phyloP scores from a whole-genome alignment of 2,329 filamentous ascomycete species.

The Paradendryphiella salina region DNA sequence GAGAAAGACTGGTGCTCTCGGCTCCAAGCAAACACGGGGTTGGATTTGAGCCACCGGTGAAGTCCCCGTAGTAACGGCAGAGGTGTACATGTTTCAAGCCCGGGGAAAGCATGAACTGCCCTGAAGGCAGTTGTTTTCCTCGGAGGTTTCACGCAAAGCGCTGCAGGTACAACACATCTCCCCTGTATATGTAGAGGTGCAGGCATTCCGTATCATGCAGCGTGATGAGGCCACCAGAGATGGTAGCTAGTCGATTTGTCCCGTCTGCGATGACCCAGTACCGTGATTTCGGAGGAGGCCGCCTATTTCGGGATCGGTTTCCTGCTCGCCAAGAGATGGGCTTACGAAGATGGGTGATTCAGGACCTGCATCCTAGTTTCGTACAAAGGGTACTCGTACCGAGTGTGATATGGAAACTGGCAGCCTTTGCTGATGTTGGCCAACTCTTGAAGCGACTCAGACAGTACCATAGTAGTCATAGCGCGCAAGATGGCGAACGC shows the following conservation, averaged over 20 bases:
- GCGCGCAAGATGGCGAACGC: background rate
- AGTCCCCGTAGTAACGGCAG: slow-evolving; percentile 1
- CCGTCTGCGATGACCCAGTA: background rate
- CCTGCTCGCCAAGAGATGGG: background rate
- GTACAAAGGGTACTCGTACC: background rate
- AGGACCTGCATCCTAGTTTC: background rate
- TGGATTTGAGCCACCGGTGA: slow-evolving; percentile 6
- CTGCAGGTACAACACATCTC: background rate
- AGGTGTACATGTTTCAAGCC: background rate
- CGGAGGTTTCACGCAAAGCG: slow-evolving; percentile 1
- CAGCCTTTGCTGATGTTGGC: too few relatives aligned
- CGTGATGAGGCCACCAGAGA: background rate
- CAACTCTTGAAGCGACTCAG: too few relatives aligned
- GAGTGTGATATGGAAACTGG: background rate
- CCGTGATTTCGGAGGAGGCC: slow-evolving; percentile 3
- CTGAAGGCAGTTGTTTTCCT: background rate
- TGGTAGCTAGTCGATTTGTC: background rate
- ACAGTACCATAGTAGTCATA: background rate
- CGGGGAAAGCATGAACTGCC: background rate
- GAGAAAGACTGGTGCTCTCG: background rate
- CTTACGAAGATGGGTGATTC: background rate
- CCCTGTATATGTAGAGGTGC: background rate
- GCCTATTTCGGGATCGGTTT: background rate
- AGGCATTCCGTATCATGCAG: background rate
- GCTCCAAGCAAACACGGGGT: background rate